Evolutionary conservation across 2,329 filamentous ascomycete species (phyloP).

Genomic region (Aspergillus oerlinghausenensis): DNA sequence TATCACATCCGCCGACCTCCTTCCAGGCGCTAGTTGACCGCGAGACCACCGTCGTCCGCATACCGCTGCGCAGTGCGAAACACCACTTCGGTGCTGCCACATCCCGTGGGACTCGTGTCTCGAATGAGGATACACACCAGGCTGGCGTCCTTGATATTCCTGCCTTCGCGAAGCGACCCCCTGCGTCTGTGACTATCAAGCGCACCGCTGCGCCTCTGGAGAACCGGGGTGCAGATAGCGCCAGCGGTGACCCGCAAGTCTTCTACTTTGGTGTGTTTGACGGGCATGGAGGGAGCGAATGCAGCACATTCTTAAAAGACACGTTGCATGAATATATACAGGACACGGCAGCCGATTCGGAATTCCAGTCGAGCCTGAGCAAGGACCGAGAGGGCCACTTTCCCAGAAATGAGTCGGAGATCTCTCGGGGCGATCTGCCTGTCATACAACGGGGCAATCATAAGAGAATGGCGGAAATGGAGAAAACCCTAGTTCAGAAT

Average conservation of each 20-base stretch:
- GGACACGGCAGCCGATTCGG: conserved; percentile 69
- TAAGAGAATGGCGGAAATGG: conserved; percentile 61
- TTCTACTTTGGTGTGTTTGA: conserved; percentile 98
- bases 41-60: conserved; percentile 89
- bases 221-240: conserved; percentile 65
- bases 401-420: conserved; percentile 9
- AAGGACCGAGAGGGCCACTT: conserved; percentile 22
- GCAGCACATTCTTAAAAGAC: conserved; percentile 79
- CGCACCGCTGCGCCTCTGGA: conserved; percentile 32
- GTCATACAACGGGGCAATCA: conserved; percentile 53
- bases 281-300: conserved; percentile 86
- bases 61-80: conserved; percentile 87
- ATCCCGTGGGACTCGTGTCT: conserved; percentile 74
- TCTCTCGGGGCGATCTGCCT: conserved; percentile 34
- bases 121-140: conserved; percentile 93
- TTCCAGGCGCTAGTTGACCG: conserved; percentile 61
- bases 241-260: conserved; percentile 85
- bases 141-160: conserved; percentile 91
- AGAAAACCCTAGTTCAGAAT: conserved; percentile 65
- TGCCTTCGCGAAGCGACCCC: conserved; percentile 80
- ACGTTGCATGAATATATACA: conserved; percentile 87
- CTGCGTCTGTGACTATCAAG: conserved; percentile 55
- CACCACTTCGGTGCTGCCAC: conserved; percentile 86
- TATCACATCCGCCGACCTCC: conserved; percentile 49
- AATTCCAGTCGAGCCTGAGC: conserved; percentile 69